Percentiles rank a stretch among this genome's conserved stretches.
These are phyloP conservation scores for Ballota nigra DNA, from an alignment of 257 asterid genomes.

Conservation along the genomic window DNA sequence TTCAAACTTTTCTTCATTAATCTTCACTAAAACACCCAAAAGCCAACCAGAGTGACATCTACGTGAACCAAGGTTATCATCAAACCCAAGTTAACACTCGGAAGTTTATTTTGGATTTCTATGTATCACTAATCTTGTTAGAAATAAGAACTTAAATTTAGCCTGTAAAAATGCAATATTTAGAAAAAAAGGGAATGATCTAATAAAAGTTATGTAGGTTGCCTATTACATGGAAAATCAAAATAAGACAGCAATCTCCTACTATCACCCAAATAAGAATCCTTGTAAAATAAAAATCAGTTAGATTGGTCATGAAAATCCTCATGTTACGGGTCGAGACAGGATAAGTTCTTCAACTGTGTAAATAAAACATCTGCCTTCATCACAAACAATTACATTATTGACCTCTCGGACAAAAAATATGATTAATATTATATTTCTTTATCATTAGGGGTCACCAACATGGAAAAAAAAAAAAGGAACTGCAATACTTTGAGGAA, in stretches of 20 bases:
- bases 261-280: not conserved
- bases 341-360: not conserved
- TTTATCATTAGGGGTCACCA: not conserved
- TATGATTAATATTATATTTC: not conserved
- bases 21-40: not conserved
- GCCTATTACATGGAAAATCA: not conserved
- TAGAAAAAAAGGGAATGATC: not conserved
- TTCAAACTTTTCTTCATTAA: not conserved
- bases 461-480: not conserved
- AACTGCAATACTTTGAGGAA: not conserved
- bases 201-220: not conserved
- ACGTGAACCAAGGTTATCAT: no score
- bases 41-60: no score
- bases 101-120: not conserved
- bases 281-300: not conserved
- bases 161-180: not conserved
- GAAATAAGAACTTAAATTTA: not conserved
- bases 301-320: slow-evolving; percentile 1
- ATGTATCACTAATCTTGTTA: not conserved
- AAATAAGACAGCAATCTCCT: not conserved
- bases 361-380: not conserved
- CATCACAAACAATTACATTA: not conserved
- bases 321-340: not conserved
- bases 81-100: no score
- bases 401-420: not conserved